These are phyloP conservation scores for Talaromyces sp. DNA, from an alignment of 2,329 filamentous ascomycete genomes.

Conservation along the genomic window DNA sequence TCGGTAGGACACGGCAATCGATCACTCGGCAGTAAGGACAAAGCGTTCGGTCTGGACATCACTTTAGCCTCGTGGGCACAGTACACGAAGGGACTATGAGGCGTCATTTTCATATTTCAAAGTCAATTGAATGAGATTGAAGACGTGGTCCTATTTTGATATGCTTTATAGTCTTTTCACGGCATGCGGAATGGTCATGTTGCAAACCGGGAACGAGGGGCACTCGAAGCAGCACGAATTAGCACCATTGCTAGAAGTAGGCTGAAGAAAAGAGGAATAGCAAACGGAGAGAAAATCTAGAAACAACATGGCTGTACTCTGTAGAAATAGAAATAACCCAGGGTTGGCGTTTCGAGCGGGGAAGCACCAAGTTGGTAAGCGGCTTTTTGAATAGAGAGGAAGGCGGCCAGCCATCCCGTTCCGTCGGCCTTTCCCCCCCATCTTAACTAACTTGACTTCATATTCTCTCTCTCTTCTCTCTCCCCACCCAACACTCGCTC, in stretches of 20 bases:
- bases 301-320: background rate
- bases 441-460: slow-evolving; percentile 9
- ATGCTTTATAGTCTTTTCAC: background rate
- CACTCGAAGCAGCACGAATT: background rate
- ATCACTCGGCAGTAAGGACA: background rate
- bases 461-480: slow-evolving; percentile 28
- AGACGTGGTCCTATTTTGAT: background rate
- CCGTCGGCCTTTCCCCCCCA: slow-evolving; percentile 26
- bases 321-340: background rate
- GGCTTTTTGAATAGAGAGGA: slow-evolving; percentile 4
- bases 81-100: background rate
- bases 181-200: background rate
- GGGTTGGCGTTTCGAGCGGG: slow-evolving; percentile 11
- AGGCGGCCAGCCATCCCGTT: slow-evolving; percentile 20
- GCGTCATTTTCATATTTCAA: background rate
- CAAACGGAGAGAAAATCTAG: background rate
- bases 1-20: background rate
- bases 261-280: background rate
- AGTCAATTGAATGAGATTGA: background rate
- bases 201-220: background rate
- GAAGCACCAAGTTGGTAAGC: slow-evolving; percentile 11
- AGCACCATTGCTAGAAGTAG: background rate
- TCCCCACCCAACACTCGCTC: slow-evolving; percentile 26
- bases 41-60: background rate
- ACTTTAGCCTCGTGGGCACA: no score